These are phyloP conservation scores for Penicillium pulvis DNA, from an alignment of 495 filamentous ascomycete species.

Conservation along the genomic window DNA sequence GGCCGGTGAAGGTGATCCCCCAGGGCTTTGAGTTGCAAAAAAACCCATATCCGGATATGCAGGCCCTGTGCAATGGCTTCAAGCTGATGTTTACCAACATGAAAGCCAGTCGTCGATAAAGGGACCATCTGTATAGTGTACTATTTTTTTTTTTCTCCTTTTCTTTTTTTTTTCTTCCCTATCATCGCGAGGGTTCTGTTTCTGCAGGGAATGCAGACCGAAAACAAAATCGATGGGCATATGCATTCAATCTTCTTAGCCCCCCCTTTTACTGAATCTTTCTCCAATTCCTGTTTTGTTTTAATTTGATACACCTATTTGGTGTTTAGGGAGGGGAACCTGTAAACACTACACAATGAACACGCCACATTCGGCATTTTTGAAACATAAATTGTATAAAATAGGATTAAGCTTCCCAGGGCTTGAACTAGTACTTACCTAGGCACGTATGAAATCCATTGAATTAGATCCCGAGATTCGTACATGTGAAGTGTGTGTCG, in stretches of 20 bases:
- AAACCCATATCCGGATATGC: constrained; percentile 89
- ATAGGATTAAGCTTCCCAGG: background rate
- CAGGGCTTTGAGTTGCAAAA: constrained; percentile 85
- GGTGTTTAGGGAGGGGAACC: constrained; percentile 21
- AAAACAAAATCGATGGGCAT: constrained; percentile 19
- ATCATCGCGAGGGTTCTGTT: background rate
- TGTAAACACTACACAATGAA: constrained; percentile 27
- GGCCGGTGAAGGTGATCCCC: constrained; percentile 89
- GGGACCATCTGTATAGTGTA: constrained; percentile 30
- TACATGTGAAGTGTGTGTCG: constrained; percentile 19
- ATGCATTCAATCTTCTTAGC: constrained; percentile 21
- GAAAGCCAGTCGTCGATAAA: constrained; percentile 40
- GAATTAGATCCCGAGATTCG: background rate
- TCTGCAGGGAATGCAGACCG: constrained; percentile 14
- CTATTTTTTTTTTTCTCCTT: constrained; percentile 16
- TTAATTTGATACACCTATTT: constrained; percentile 33
- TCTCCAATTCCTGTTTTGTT: constrained; percentile 8
- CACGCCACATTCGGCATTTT: constrained; percentile 4
- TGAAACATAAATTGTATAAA: background rate
- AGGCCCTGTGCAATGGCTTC: constrained; percentile 88
- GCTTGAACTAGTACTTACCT: background rate
- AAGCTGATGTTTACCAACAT: constrained; percentile 64
- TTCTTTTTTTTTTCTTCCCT: background rate
- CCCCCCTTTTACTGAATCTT: background rate
- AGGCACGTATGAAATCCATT: background rate